phyloP scores from a whole-genome alignment of 768 basidiomycete genomes.

The Boletus coccyginus region DNA sequence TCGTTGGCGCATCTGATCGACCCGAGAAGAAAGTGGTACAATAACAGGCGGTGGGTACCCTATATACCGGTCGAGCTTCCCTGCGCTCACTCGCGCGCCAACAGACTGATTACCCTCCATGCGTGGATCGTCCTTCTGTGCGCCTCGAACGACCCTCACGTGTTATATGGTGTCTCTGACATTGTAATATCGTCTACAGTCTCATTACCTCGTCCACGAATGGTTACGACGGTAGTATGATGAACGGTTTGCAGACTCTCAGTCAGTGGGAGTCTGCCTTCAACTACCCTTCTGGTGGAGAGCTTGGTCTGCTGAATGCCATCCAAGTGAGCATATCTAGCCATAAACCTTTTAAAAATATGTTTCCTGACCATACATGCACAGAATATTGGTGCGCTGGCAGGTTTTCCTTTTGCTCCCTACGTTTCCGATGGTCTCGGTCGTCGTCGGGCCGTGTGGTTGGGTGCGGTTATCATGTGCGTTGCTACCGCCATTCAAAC shows the following conservation, averaged over 20 bases:
- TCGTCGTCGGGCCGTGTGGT: constrained; percentile 59
- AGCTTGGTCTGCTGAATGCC: constrained; percentile 67
- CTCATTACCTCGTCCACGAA: constrained; percentile 75
- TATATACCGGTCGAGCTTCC: background rate
- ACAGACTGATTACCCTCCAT: constrained; percentile 59
- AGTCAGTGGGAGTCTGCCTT: constrained; percentile 63
- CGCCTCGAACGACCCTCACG: constrained; percentile 15
- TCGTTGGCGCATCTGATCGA: constrained; percentile 57
- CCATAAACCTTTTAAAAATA: background rate
- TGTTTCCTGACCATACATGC: background rate
- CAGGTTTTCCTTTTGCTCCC: constrained; percentile 67
- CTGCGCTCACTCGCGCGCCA: background rate
- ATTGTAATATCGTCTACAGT: constrained; percentile 28
- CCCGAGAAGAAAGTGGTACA: constrained; percentile 71
- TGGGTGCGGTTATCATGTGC: constrained; percentile 72
- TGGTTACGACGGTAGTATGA: constrained; percentile 76
- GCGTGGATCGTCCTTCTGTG: constrained; percentile 69
- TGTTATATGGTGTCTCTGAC: background rate
- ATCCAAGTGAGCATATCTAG: constrained; percentile 51
- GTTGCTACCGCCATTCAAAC: constrained; percentile 67
- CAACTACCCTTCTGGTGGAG: constrained; percentile 51
- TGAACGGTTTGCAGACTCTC: constrained; percentile 76
- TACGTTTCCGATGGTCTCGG: constrained; percentile 73
- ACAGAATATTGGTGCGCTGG: constrained; percentile 68
- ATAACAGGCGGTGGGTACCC: constrained; percentile 59